Conservation (phyloP, 2,329 filamentous ascomycete species). For the Xylariaceae sp. region DNA sequence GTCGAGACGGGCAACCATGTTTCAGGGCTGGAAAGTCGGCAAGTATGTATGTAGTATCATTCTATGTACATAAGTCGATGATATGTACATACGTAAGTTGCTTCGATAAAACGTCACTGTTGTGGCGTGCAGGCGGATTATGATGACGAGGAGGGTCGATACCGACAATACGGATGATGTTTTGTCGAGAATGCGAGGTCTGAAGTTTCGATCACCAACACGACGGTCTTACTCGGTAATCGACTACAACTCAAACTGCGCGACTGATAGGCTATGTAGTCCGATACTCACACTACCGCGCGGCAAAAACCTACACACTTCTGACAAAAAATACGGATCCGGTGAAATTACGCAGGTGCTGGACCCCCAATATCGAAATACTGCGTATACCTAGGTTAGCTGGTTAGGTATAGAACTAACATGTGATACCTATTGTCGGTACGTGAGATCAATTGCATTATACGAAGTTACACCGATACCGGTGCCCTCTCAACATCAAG, state of each 20-base stretch:
- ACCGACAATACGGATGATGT: not conserved
- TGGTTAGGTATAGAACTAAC: not conserved
- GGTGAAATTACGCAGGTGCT: no score
- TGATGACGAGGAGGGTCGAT: not conserved
- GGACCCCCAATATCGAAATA: no score
- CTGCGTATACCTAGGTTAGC: no score
- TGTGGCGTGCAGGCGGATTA: not conserved
- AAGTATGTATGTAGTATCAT: not conserved
- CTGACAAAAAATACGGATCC: no score
- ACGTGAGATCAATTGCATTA: no score
- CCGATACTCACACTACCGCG: conserved; percentile 18
- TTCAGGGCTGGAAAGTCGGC: not conserved
- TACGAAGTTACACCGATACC: no score
- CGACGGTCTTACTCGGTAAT: not conserved
- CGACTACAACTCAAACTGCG: not conserved
- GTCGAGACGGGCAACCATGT: not conserved
- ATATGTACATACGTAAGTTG: no score
- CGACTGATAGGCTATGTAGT: not conserved
- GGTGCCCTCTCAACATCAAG: not conserved
- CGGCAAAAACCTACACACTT: conserved; percentile 21
- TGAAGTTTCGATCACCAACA: not conserved
- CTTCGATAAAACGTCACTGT: not conserved
- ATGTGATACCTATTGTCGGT: no score
- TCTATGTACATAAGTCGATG: no score
- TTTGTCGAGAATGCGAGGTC: not conserved